A percentile compares a stretch with the other conserved stretches of the same genome.
Evolutionary conservation across 2,329 filamentous ascomycete genomes (phyloP).

Genomic region (Paramyrothecium sp.): DNA sequence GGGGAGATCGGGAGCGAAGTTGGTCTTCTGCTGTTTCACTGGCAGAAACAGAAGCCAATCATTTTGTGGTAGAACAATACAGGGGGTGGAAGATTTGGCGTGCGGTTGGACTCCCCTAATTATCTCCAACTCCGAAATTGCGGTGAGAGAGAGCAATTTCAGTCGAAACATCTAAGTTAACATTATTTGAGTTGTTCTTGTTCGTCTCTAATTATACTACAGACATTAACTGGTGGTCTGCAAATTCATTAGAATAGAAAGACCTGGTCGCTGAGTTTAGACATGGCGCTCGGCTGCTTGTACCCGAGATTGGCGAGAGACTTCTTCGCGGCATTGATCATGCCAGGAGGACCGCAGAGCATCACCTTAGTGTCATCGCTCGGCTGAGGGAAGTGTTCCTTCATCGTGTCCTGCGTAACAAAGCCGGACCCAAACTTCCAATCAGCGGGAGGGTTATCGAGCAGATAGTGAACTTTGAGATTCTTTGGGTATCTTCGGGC

Average conservation of each 20-base stretch:
- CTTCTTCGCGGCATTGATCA: constrained; percentile 58
- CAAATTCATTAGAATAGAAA: constrained; percentile 45
- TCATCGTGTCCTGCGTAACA: constrained; percentile 49
- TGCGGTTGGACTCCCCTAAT: too few species aligned
- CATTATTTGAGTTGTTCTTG: too few species aligned
- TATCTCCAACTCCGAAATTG: too few species aligned
- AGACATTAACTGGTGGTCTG: too few species aligned
- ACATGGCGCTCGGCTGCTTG: constrained; percentile 43
- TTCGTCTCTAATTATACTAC: too few species aligned
- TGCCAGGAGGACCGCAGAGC: constrained; percentile 60
- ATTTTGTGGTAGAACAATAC: too few species aligned
- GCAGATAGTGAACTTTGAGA: constrained; percentile 54
- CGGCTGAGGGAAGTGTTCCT: constrained; percentile 44
- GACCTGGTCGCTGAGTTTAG: constrained; percentile 54
- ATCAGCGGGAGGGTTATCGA: constrained; percentile 42
- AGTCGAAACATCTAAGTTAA: too few species aligned
- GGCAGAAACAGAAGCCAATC: too few species aligned
- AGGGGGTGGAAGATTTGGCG: too few species aligned
- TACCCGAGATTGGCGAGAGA: constrained; percentile 48
- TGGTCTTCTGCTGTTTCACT: too few species aligned
- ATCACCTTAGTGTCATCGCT: constrained; percentile 48
- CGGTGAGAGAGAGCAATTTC: too few species aligned
- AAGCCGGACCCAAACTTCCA: constrained; percentile 51
- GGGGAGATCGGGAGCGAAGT: too few species aligned
- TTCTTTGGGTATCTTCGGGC: constrained; percentile 49